A percentile compares a stretch with the other conserved stretches of the same genome.
Conservation (phyloP, 1,139 yeast genomes). For the Lodderomyces metapsilosis region DNA sequence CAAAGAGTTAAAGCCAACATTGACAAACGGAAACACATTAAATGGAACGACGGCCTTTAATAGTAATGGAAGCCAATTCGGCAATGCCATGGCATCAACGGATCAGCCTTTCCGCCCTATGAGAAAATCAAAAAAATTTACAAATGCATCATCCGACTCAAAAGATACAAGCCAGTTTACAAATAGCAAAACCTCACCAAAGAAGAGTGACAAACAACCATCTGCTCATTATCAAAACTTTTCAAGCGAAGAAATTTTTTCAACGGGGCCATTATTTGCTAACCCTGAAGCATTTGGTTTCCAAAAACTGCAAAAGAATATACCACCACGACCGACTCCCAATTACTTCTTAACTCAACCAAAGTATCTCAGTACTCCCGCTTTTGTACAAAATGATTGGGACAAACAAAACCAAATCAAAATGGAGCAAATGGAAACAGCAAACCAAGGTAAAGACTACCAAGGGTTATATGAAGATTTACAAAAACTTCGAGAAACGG, state of each 20-base stretch:
- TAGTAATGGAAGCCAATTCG: constrained; percentile 16
- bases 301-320: constrained; percentile 7
- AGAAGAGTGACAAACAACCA: constrained; percentile 1
- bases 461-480: constrained; percentile 52
- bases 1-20: constrained; percentile 11
- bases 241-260: constrained; percentile 20
- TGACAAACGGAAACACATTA: constrained; percentile 9
- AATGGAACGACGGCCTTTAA: constrained; percentile 12
- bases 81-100: background rate
- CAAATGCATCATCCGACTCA: background rate
- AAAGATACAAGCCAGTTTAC: background rate
- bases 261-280: constrained; percentile 29
- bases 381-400: constrained; percentile 38
- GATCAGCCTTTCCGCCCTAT: background rate
- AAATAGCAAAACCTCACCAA: background rate
- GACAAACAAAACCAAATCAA: constrained; percentile 40
- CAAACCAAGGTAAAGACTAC: constrained; percentile 33
- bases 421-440: constrained; percentile 37
- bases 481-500: constrained; percentile 73
- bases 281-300: constrained; percentile 35
- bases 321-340: constrained; percentile 33
- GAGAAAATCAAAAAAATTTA: background rate
- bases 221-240: constrained; percentile 16
- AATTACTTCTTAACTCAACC: constrained; percentile 38
- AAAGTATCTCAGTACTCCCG: constrained; percentile 34